A percentile compares a stretch with the other conserved stretches of the same genome.
phyloP scores from a whole-genome alignment of 1,139 yeast species.

The Scheffersomyces illinoinensis region DNA sequence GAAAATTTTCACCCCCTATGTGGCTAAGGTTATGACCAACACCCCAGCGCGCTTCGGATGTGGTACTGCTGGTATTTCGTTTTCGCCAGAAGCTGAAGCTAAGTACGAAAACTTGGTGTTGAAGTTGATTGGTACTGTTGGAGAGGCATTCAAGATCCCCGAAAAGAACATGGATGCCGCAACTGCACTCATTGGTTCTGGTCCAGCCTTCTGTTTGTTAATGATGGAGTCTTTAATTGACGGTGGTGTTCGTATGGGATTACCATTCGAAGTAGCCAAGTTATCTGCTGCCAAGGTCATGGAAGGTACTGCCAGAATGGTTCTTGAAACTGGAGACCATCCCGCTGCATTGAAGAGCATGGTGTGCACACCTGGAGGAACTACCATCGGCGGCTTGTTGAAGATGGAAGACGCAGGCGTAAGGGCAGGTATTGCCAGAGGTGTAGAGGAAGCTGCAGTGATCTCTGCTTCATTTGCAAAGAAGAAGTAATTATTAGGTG shows the following conservation, averaged over 20 bases:
- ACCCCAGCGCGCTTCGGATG: conserved; percentile 92
- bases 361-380: conserved; percentile 98
- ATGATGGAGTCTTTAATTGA: conserved; percentile 92
- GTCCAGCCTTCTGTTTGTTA: conserved; percentile 90
- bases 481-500: conserved; percentile 33
- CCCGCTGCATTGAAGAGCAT: conserved; percentile 90
- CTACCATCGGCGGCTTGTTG: conserved; percentile 93
- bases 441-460: conserved; percentile 86
- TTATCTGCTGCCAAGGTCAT: conserved; percentile 94
- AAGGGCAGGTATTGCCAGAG: conserved; percentile 82
- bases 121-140: conserved; percentile 63
- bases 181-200: conserved; percentile 93
- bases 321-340: conserved; percentile 75
- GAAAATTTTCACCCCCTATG: conserved; percentile 49
- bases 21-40: conserved; percentile 96
- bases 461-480: conserved; percentile 81
- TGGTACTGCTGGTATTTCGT: conserved; percentile 90
- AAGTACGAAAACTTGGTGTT: conserved; percentile 55
- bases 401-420: conserved; percentile 91
- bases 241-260: conserved; percentile 94
- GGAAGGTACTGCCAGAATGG: conserved; percentile 97
- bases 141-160: conserved; percentile 71
- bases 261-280: conserved; percentile 80
- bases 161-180: conserved; percentile 97
- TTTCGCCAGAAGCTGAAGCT: conserved; percentile 50